phyloP scores from a whole-genome alignment of 192 early-diverging fungal species.

The Linnemannia zychae region DNA sequence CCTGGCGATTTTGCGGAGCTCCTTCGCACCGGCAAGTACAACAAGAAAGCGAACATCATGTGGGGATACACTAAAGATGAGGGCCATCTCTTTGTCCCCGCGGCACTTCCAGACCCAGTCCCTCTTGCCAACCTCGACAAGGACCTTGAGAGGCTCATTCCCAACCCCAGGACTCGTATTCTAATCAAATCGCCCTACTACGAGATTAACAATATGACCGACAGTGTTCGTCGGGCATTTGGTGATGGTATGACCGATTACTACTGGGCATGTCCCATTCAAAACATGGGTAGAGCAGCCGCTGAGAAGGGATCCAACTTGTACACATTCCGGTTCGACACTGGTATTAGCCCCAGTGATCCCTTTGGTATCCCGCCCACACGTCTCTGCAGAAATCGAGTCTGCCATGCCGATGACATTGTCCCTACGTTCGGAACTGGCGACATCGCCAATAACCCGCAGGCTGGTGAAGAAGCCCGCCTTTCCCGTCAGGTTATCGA shows the following conservation, averaged over 20 bases:
- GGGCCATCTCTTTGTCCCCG: not conserved
- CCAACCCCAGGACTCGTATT: not conserved
- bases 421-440: conserved; percentile 5
- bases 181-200: conserved; percentile 15
- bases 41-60: conserved; percentile 17
- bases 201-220: conserved; percentile 3
- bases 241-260: not conserved
- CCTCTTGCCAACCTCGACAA: not conserved
- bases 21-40: conserved; percentile 1
- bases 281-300: not conserved
- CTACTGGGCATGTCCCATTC: conserved; percentile 3
- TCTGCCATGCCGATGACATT: conserved; percentile 21
- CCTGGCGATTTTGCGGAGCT: conserved; percentile 21
- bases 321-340: too few species aligned
- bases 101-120: not conserved
- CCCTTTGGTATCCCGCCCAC: too few species aligned
- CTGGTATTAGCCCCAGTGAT: too few species aligned
- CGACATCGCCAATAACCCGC: not conserved
- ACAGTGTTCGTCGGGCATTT: conserved; percentile 6
- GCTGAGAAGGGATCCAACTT: too few species aligned
- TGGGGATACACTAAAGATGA: conserved; percentile 18
- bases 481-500: conserved; percentile 31
- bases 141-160: not conserved
- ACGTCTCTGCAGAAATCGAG: too few species aligned
- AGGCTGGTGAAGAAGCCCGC: conserved; percentile 18